These are phyloP conservation scores for Magnaporthiopsis rhizophila DNA, from an alignment of 2,329 filamentous ascomycete genomes.

Conservation along the genomic window DNA sequence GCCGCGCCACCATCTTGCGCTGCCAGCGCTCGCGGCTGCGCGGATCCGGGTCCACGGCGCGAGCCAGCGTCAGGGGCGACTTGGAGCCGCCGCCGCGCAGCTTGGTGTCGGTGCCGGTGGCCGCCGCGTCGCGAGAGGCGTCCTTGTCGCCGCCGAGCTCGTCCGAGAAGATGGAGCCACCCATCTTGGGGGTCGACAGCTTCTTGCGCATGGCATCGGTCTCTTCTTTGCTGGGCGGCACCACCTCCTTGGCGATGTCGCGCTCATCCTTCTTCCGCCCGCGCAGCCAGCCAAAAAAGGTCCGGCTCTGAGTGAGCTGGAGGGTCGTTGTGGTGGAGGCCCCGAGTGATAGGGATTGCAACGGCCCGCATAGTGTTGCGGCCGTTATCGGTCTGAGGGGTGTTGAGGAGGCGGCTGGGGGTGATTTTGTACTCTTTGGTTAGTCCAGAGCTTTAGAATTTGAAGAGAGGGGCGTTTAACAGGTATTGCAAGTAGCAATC, in stretches of 20 bases:
- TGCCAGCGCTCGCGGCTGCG: constrained; percentile 65
- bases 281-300: constrained; percentile 11
- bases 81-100: constrained; percentile 22
- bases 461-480: background rate
- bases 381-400: constrained; percentile 9
- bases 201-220: constrained; percentile 11
- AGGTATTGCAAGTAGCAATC: background rate
- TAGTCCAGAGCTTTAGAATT: background rate
- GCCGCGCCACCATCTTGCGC: constrained; percentile 73
- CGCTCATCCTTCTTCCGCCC: constrained; percentile 17
- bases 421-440: background rate
- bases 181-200: constrained; percentile 29
- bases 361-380: constrained; percentile 13
- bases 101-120: background rate
- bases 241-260: constrained; percentile 16
- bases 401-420: constrained; percentile 3
- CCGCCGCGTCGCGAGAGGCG: constrained; percentile 14
- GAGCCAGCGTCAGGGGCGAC: constrained; percentile 46
- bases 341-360: constrained; percentile 16
- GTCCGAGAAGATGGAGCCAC: constrained; percentile 58
- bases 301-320: constrained; percentile 1
- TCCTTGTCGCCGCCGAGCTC: constrained; percentile 32
- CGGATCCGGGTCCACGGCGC: constrained; percentile 68
- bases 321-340: background rate
- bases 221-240: background rate